Evolutionary conservation across 257 asterid genomes (phyloP).

Genomic region (Anisodus acutangulus): DNA sequence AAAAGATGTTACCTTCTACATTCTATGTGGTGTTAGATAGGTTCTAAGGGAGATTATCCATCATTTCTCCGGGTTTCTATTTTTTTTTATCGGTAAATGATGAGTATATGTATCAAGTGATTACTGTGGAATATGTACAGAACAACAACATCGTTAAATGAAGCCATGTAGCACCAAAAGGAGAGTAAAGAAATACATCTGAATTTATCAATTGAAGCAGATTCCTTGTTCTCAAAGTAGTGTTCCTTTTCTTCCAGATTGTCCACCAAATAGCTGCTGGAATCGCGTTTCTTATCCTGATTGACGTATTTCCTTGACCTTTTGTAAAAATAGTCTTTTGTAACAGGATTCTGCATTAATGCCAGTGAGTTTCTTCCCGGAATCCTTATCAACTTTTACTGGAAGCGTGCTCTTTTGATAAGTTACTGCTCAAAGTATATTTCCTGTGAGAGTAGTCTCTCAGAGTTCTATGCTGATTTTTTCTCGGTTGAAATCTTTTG

Average conservation of each 20-base stretch:
- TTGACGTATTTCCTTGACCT: background rate
- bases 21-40: slow-evolving; percentile 1
- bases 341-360: slow-evolving; percentile 18
- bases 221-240: background rate
- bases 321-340: background rate
- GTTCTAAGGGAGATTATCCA: background rate
- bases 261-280: background rate
- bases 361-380: slow-evolving; percentile 4
- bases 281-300: background rate
- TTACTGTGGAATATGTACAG: background rate
- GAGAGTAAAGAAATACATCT: background rate
- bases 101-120: background rate
- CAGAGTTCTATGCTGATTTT: slow-evolving; percentile 19
- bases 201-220: background rate
- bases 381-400: slow-evolving; percentile 15
- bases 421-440: background rate
- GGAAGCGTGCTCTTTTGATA: background rate
- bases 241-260: background rate
- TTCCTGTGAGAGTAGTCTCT: background rate
- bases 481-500: slow-evolving; percentile 4
- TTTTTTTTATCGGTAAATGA: background rate
- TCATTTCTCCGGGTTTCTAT: background rate
- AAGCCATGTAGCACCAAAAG: background rate
- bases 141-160: background rate
- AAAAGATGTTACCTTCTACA: background rate